Conservation (phyloP, 228 moss, liverwort and hornwort genomes). For the Sphagnum fallax region DNA sequence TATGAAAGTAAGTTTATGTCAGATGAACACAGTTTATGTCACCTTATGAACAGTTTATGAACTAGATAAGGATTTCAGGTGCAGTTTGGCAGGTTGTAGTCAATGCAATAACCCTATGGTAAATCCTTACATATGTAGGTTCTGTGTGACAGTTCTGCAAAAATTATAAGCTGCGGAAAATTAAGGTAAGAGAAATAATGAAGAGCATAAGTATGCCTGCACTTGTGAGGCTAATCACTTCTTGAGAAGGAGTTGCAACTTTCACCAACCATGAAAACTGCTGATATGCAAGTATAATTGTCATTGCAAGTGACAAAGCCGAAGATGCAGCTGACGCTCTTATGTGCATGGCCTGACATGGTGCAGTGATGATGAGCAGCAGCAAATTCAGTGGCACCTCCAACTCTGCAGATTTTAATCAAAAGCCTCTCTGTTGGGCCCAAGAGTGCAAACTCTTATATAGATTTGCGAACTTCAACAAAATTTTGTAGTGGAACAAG, state of each 20-base stretch:
- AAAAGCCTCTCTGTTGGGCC: background rate
- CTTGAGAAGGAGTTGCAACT: background rate
- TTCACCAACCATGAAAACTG: background rate
- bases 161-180: background rate
- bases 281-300: background rate
- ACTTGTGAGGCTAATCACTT: background rate
- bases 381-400: constrained; percentile 22
- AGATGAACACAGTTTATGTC: too few relatives aligned
- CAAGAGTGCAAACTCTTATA: too few relatives aligned
- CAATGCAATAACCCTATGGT: background rate
- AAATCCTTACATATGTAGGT: too few relatives aligned
- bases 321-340: background rate
- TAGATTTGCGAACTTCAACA: background rate
- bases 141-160: too few relatives aligned
- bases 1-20: too few relatives aligned
- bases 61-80: background rate
- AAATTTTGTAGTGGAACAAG: background rate
- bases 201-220: background rate
- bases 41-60: background rate
- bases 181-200: background rate
- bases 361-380: constrained; percentile 27
- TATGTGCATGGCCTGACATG: constrained; percentile 9
- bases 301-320: background rate
- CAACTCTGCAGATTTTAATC: constrained; percentile 13
- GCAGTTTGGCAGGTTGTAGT: background rate